Base-by-base conservation (phyloP, 148 eudicot species). In the Camellia lanceoleosa region DNA sequence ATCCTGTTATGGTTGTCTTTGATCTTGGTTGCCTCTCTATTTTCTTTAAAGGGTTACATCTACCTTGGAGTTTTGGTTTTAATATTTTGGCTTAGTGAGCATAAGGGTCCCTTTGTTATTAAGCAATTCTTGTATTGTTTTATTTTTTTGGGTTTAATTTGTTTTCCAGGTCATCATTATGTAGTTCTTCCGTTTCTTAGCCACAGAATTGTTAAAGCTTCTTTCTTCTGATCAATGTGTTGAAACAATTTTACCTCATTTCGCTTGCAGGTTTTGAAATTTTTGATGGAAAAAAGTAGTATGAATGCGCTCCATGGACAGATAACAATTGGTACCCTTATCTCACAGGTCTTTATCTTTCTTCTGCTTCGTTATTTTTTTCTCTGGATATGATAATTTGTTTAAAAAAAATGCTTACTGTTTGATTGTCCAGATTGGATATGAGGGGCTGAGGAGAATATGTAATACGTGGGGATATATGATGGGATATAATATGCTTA, bases 271-370 rank as follows among this genome's bases (percentile, higher is more conserved):
- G 98, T 94, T 68, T 76, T 94, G 66, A 94, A 94, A 84, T 94
- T 92, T 86, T 84, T 94, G 92, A 94, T 94, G 97, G 98, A 94
- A 88, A 91, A 75, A 78, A 94, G 86, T 84, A 94, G 92, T 75
- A 79, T 90, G 76, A 90, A 78, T 79, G 84, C 95, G n/a, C 89
- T 92, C 71, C 89, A 94, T 87, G 98, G 98, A 42, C 98, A 94
- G 84, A 97, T 94, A 80, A 94, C 97, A 67, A 80, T 94, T 73
- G 98, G 98, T 64, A 94, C 92, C 64, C 95, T 94, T 54, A 91
- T 94, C 81, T 86, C 91, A 81, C 98, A 94, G 98, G 98, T 94
- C 63, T 60, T 77, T 77, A 60, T 18, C 79, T 18, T 46, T n/a
- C 3, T 7, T 59, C 51, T 38, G 18, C 14, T 56, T 69, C 15